Evolutionary conservation across 148 eudicot species (phyloP), one percentile per base, ranked within the genome.

Genomic region (Amaranthus hypochondriacus): DNA sequence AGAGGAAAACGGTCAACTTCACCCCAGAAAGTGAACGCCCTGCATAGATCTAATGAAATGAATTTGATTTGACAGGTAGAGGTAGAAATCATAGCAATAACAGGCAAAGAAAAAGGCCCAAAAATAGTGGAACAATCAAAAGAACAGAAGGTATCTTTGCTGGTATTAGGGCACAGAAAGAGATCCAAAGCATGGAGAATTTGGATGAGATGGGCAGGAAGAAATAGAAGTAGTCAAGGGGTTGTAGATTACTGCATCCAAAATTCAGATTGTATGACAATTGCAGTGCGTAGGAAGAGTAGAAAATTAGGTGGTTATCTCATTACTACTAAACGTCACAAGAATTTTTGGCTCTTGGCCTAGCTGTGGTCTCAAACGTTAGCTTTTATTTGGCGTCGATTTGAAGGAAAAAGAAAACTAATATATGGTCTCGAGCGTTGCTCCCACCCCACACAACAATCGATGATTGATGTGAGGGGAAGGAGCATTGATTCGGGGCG

Each of bases 281-380:
- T 92, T 69, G 95, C 91, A 62, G 95, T 92, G 13, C 88, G 97
- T 64, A 81, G 89, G 53, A 89, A 88, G 80, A 85, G 86, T 81
- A 87, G 71, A 59, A 88, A 88, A 81, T 76, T 82, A 69, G 97
- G 97, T 11, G 97, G 97, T 10, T 92, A 86, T 75, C 77, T 87
- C 57, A 92, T 92, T 64, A 92, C 92, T 61, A 92, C 97, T 9
- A 92, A 89, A 79, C 81, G 92, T 42, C 97, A 89, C 78, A 92
- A 89, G 80, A 86, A 89, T 21, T 92, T 92, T 67, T 92, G 97
- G 97, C 95, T 86, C 71, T 83, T 92, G 76, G 97, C 97, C 64
- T 92, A 86, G 74, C 70, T 61, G 52, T 42, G 62, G 44, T 9
- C 3, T n/a, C 44, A 11, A 49, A 13, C 47, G 2, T 28, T 28